Base-by-base conservation (phyloP, 208 protist genomes). In the Vickermania ingenoplastis region DNA sequence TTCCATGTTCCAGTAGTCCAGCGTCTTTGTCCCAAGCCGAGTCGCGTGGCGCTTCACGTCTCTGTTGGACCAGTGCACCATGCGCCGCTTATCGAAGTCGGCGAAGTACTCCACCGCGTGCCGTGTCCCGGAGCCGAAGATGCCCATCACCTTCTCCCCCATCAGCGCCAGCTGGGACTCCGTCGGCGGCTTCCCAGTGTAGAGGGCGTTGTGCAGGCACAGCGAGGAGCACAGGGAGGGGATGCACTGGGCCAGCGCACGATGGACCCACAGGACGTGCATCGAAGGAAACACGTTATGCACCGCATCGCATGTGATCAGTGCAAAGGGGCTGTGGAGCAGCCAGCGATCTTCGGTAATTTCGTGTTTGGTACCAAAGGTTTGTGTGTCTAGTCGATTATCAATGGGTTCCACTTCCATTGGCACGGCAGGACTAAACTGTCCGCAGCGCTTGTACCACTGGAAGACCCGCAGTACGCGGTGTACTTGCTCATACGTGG, bases 51-150 rank as follows among this genome's bases (percentile, higher is more conserved):
- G 77, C 67, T 92, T 91, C 27, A 91, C 79, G 70, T 95, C 89
- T 31, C 83, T 77, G 69, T 92, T 95, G 3, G 81, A 91, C 86
- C 89, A 95, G 64, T 95, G 89, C 31, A 77, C 83, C 83, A 92
- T 90, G 48, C 81, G 73, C 21, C 69, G 67, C 68, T 91, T 75
- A 51, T 89, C 83, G 65, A 92, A 95, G 14, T 63, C 63, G 23
- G 75, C 73, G 59, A 88, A 86, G 69, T 81, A 95, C 31, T 88
- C 77, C 57, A 92, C 87, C 21, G 85, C 79, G 63, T 92, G 75
- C 60, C 91, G 77, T 13, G 81, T 82, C 56, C 85, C 89, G 54
- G 83, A 91, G 56, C 89, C 89, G 56, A 95, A 95, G 28, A 91
- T 84, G 59, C 85, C 89, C 1, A 92, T 67, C 41, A 92, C 83